phyloP scores from a whole-genome alignment of 331 rosid species.

The Malus hybrid region DNA sequence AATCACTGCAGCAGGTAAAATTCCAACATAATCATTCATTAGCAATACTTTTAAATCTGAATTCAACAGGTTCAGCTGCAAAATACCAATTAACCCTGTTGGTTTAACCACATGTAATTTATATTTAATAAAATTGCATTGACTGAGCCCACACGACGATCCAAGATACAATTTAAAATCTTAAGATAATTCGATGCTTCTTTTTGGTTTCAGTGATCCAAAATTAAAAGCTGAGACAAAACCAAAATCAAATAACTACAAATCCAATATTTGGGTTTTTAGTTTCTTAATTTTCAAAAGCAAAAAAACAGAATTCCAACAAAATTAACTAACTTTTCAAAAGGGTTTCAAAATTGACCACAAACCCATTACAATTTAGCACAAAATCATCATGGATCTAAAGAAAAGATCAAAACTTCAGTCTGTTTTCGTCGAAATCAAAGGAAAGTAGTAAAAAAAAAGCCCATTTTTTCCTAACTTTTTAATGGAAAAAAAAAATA shows the following conservation, averaged over 20 bases:
- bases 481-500: background rate
- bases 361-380: background rate
- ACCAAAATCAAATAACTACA: background rate
- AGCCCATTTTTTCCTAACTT: background rate
- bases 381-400: conserved; percentile 16
- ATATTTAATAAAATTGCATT: background rate
- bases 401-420: background rate
- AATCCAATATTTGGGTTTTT: background rate
- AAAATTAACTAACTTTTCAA: background rate
- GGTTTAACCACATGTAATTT: background rate
- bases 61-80: background rate
- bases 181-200: background rate
- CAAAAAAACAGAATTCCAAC: background rate
- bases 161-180: background rate
- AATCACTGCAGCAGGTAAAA: conserved; percentile 30
- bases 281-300: background rate
- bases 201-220: background rate
- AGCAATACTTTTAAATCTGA: background rate
- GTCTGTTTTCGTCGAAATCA: background rate
- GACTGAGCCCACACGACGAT: background rate
- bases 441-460: background rate
- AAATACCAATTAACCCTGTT: background rate
- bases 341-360: background rate
- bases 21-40: background rate
- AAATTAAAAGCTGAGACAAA: background rate